phyloP scores from a whole-genome alignment of 495 filamentous ascomycete genomes.

The Penicillium macrosclerotiorum region DNA sequence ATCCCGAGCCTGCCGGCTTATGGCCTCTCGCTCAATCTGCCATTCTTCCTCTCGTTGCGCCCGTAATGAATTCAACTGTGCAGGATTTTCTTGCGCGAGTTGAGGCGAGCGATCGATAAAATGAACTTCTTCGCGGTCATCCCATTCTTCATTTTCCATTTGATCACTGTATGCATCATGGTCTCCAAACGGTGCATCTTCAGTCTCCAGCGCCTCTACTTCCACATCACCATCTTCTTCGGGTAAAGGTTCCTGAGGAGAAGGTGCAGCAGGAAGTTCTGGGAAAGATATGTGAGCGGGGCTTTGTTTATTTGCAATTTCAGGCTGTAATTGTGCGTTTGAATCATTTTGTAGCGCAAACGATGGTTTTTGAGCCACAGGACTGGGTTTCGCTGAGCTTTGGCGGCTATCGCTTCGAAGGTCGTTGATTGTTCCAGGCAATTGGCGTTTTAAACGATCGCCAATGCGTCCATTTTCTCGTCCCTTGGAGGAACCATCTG shows the following conservation, averaged over 20 bases:
- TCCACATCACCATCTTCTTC: slow-evolving; percentile 1
- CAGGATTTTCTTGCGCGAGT: background rate
- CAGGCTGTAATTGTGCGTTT: background rate
- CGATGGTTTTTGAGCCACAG: background rate
- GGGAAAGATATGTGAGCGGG: slow-evolving; percentile 14
- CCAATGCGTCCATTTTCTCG: slow-evolving; percentile 29
- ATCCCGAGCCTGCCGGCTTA: slow-evolving; percentile 49
- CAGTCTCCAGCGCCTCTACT: slow-evolving; percentile 1
- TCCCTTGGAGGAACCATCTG: slow-evolving; percentile 21
- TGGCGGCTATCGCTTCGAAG: slow-evolving; percentile 17
- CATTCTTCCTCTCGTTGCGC: slow-evolving; percentile 40
- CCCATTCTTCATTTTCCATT: background rate
- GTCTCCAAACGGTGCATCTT: background rate
- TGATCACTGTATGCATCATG: background rate
- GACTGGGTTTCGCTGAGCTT: slow-evolving; percentile 14
- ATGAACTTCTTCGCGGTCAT: slow-evolving; percentile 4
- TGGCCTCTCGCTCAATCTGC: slow-evolving; percentile 49
- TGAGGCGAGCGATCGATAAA: slow-evolving; percentile 5
- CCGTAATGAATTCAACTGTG: background rate
- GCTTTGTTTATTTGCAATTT: background rate
- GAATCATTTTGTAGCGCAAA: background rate
- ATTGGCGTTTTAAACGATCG: slow-evolving; percentile 30
- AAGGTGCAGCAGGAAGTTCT: slow-evolving; percentile 11
- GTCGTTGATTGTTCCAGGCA: slow-evolving; percentile 21
- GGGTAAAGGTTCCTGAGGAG: slow-evolving; percentile 3